Evolutionary conservation across 257 asterid genomes (phyloP).

Genomic region (Capsicum baccatum): DNA sequence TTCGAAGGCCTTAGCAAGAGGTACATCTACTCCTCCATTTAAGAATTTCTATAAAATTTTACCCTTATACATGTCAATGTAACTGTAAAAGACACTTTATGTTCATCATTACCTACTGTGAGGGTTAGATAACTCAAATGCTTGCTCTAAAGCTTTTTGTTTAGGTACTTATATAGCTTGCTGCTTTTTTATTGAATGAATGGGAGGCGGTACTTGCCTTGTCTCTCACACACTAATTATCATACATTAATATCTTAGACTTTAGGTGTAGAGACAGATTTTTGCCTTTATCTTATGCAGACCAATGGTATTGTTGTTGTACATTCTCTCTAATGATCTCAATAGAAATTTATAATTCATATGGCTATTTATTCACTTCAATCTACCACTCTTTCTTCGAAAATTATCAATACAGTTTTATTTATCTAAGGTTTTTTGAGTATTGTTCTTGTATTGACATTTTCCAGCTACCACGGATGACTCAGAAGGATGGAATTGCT

Average conservation of each 20-base stretch:
- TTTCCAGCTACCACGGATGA: slow-evolving; percentile 84
- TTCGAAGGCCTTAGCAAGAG: too few species aligned
- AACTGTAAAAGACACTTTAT: not conserved
- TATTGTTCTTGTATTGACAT: slow-evolving; percentile 2
- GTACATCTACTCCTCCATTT: too few species aligned
- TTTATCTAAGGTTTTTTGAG: not conserved
- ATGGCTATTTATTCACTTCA: not conserved
- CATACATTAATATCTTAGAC: not conserved
- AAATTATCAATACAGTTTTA: not conserved
- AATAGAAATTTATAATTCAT: not conserved
- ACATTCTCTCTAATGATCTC: slow-evolving; percentile 16
- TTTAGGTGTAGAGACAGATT: not conserved
- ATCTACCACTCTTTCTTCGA: not conserved
- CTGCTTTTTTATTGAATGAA: not conserved
- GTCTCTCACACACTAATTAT: not conserved
- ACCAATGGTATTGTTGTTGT: slow-evolving; percentile 5
- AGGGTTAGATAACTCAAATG: not conserved
- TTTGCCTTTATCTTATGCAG: not conserved
- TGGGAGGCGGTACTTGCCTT: not conserved
- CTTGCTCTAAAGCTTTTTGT: not conserved
- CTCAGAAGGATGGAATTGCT: slow-evolving; percentile 75
- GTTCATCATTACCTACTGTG: not conserved
- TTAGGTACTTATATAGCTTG: not conserved
- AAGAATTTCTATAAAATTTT: too few species aligned
- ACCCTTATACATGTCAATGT: too few species aligned